Base-by-base conservation (phyloP, 1,139 yeast species). In the Meyerozyma athensensis region DNA sequence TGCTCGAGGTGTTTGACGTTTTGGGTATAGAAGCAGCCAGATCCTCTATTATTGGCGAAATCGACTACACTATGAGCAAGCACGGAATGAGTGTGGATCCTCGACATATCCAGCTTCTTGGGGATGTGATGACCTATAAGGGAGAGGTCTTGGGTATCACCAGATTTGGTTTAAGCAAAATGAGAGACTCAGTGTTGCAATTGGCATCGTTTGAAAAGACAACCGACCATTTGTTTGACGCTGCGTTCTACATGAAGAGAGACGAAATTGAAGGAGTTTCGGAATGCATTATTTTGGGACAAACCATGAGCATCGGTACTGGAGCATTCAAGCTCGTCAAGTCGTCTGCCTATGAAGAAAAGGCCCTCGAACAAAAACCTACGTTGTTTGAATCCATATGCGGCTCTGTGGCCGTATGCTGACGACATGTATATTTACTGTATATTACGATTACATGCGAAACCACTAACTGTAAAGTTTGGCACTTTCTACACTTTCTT, bases 31-130 rank as follows among this genome's bases (percentile, higher is more conserved):
- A 94, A 61, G 99, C 99, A 1, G 98, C 98, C 1, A 76, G 99
- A 60, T 71, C 89, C 0, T 82, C 95, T 48, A 94, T 94, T 58
- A 85, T 92, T 56, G 81, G 81, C 47, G 98, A 94, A 68, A 92
- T 94, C 59, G 96, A 87, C 59, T 89, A 90, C 56, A 94, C 98
- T 40, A 94, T 94, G 99, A 82, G 95, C 61, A 87, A 89, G 62
- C 98, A 94, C 72, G 98, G 98, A 63, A 94, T 94, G 98, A 86
- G 95, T 60, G 97, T 94, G 41, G 99, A 94, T 71, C 98, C 98
- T 45, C 95, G 99, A 72, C 99, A 94, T 65, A 89, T 94, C 59
- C 98, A 92, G 66, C 69, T 94, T 37, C 68, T 94, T 46, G 98
- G 98, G 46, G 99, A 94, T 60, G 98, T 94, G 40, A 94, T 94